A percentile compares a stretch with the other conserved stretches of the same genome.
Conservation (phyloP, 805 yeast genomes). For the Pichia insulana region DNA sequence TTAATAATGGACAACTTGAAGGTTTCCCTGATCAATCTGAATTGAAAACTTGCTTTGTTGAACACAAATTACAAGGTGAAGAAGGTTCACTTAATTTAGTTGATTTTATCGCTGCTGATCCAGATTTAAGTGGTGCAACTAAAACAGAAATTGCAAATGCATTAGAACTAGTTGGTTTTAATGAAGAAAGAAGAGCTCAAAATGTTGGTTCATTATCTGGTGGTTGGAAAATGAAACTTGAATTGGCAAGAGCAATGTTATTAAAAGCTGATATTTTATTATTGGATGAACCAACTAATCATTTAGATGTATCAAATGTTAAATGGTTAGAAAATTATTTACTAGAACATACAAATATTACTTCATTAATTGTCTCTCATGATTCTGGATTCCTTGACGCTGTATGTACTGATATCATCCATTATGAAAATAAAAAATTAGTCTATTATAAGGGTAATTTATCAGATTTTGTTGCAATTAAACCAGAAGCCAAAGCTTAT, state of each 20-base stretch:
- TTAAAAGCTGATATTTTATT: conserved; percentile 93
- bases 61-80: conserved; percentile 91
- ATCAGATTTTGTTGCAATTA: conserved; percentile 81
- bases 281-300: conserved; percentile 97
- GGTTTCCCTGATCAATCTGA: conserved; percentile 91
- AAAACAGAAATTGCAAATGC: conserved; percentile 68
- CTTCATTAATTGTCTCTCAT: conserved; percentile 93
- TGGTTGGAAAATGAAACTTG: conserved; percentile 99
- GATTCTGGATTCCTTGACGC: conserved; percentile 94
- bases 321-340: conserved; percentile 90
- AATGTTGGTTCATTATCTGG: conserved; percentile 93
- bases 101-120: conserved; percentile 80
- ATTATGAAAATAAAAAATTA: conserved; percentile 89
- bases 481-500: conserved; percentile 95
- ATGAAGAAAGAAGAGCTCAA: conserved; percentile 82
- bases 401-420: conserved; percentile 94
- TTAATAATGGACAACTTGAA: conserved; percentile 92
- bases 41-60: conserved; percentile 90
- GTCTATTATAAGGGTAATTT: conserved; percentile 95
- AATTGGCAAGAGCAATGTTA: conserved; percentile 97
- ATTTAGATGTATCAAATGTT: conserved; percentile 89
- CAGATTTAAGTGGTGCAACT: conserved; percentile 59
- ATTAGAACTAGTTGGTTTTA: conserved; percentile 79
- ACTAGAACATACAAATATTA: conserved; percentile 72
- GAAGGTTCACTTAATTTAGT: conserved; percentile 89